Evolutionary conservation across 305 asterid genomes (phyloP), one percentile per base, ranked within the genome.

Genomic region (Fraxinus sp.): DNA sequence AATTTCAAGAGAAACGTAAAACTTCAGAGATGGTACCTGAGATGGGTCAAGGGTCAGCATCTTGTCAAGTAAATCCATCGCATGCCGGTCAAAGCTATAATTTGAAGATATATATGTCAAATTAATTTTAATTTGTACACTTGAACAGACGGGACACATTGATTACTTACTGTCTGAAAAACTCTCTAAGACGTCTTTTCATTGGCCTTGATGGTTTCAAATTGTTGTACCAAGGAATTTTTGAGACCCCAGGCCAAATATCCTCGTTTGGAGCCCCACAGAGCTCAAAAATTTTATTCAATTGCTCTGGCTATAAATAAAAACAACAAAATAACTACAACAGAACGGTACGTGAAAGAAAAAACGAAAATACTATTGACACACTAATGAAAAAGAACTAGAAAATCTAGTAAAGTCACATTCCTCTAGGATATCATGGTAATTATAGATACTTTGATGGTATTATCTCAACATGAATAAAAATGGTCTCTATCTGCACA

Each of bases 241-340:
- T 95, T 18, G 98, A 88, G 79, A 95, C 98, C 66, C 97, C 98
- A 79, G 98, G 98, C 98, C 98, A 95, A 84, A 85, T 93, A 32
- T 89, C 94, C 87, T 95, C 98, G 46, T 75, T 94, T 18, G 98
- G 98, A 75, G 95, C 87, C 52, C 98, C 98, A 82, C 98, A 93
- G n/a, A 95, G 86, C 86, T 95, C 98, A 81, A 93, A 93, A 52
- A 93, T 95, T 82, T 95, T 95, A 83, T 91, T 91, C 88, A 95
- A 77, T 83, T 95, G 98, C 89, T 95, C 98, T 28, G 98, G 93
- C 98, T 95, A 80, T 83, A 90, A 83, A 80, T 46, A 82, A 85
- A 26, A 36, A 77, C 49, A 46, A 24, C 20, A 78, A 33, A 68
- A 43, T 39, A 73, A 83, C 46, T 24, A 77, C 33, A 72, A 24